Base-by-base conservation (phyloP, 257 asterid genomes). In the Solanum habrochaites region DNA sequence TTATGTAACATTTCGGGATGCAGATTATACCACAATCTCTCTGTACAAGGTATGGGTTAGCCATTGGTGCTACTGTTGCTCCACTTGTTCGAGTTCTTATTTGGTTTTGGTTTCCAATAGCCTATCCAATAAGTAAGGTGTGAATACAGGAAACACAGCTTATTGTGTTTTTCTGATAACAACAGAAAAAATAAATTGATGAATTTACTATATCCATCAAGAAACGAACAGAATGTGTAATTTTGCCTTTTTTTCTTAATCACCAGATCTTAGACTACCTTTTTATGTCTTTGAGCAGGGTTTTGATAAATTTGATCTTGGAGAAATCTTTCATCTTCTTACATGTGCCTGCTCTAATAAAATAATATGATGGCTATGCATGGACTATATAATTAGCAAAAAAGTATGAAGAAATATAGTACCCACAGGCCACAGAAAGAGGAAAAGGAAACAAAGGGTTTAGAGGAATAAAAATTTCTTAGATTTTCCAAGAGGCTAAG, bases 111-210 rank as follows among this genome's bases (percentile, higher is more conserved):
- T 95, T 93, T 87, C 98, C 98, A 25, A 49, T 90, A 81, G 87
- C 98, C 31, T 95, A 92, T 89, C 98, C 98, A 35, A 92, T 94
- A 23, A 95, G 98, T 91, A 95, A 95, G 97, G 97, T 94, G 42
- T 0, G n/a, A 25, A 60, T 77, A 14, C 18, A 25, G 12, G 23
- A 58, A 49, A 64, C 8, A n/a, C 43, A 42, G 40, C 62, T 20
- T 23, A 80, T 13, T 52, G 2, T 16, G 70, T 60, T 20, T 39
- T 52, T 32, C 86, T 21, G 15, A 49, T 21, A 49, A 49, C 58
- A 49, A 49, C 60, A 49, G 58, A 47, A 49, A 14, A 49, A 49
- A 49, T 49, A 49, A 49, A 49, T 49, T 47, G 23, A 52, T 52
- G 62, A 7, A 70, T 25, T 47, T 35, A 37, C 21, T 89, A 27